These are phyloP conservation scores for Trichoderma guizhouense DNA, from an alignment of 2,329 filamentous ascomycete genomes.

Conservation along the genomic window DNA sequence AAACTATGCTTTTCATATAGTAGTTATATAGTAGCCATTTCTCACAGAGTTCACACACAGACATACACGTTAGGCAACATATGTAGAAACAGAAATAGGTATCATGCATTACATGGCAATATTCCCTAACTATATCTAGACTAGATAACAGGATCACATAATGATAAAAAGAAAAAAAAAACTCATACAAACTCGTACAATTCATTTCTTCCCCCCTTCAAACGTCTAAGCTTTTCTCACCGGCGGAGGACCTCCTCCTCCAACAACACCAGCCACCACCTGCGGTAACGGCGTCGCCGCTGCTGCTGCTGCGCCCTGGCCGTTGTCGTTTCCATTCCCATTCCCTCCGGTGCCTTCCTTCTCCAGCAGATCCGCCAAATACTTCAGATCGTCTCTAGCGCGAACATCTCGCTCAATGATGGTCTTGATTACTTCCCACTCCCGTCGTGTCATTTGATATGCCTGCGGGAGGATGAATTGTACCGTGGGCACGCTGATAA, in stretches of 20 bases:
- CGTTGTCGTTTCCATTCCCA: not conserved
- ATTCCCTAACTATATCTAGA: slow-evolving; percentile 2
- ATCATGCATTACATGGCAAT: slow-evolving; percentile 13
- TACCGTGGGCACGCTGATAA: slow-evolving; percentile 62
- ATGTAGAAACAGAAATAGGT: not conserved
- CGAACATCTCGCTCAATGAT: slow-evolving; percentile 65
- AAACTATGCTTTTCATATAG: not conserved
- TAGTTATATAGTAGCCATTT: not conserved
- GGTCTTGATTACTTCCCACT: slow-evolving; percentile 69
- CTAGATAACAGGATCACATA: not conserved
- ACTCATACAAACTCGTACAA: slow-evolving; percentile 9
- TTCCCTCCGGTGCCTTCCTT: slow-evolving; percentile 36
- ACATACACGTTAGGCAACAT: not conserved
- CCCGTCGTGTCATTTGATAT: slow-evolving; percentile 63
- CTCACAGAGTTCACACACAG: not conserved
- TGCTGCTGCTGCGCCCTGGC: not conserved
- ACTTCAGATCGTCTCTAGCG: slow-evolving; percentile 59
- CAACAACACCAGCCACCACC: not conserved
- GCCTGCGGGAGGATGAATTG: slow-evolving; percentile 68
- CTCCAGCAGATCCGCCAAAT: slow-evolving; percentile 55
- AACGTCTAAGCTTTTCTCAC: not conserved
- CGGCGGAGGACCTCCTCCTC: not conserved
- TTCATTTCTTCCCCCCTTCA: not conserved
- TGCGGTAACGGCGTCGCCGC: not conserved
- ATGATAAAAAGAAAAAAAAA: not conserved